Percentiles rank a stretch among this genome's conserved stretches.
These are phyloP conservation scores for Aspergillus phoenicis DNA, from an alignment of 2,329 filamentous ascomycete species.

Conservation along the genomic window DNA sequence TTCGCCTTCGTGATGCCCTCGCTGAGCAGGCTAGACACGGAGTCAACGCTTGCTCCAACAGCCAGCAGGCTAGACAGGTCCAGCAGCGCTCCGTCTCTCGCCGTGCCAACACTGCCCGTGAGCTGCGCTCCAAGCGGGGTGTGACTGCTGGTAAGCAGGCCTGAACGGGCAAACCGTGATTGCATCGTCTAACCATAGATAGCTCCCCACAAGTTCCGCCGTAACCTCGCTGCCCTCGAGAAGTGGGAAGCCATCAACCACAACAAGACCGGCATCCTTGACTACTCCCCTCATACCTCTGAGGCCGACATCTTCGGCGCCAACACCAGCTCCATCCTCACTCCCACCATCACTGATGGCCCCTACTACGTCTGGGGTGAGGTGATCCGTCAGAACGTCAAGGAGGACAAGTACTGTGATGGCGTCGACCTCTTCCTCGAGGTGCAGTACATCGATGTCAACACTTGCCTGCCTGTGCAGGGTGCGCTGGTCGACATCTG, in stretches of 20 bases:
- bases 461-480: constrained; percentile 46
- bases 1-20: constrained; percentile 30
- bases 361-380: constrained; percentile 52
- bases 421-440: constrained; percentile 51
- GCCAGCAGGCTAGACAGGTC: constrained; percentile 27
- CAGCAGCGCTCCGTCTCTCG: constrained; percentile 32
- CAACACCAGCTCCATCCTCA: constrained; percentile 49
- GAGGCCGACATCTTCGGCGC: constrained; percentile 41
- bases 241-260: constrained; percentile 44
- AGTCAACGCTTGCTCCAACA: constrained; percentile 28
- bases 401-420: constrained; percentile 39
- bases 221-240: constrained; percentile 40
- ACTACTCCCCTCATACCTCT: constrained; percentile 30
- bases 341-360: constrained; percentile 48
- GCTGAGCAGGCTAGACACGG: constrained; percentile 29
- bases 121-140: constrained; percentile 31
- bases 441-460: constrained; percentile 51
- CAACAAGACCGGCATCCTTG: constrained; percentile 39
- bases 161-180: no score
- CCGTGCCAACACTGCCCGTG: constrained; percentile 29
- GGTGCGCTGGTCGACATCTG: constrained; percentile 49
- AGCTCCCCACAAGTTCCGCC: constrained; percentile 36
- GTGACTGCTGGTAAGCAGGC: constrained; percentile 28
- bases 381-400: constrained; percentile 45
- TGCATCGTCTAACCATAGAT: background rate